These are phyloP conservation scores for Penicillium fuscoglaucum DNA, from an alignment of 2,329 filamentous ascomycete species.

Conservation along the genomic window DNA sequence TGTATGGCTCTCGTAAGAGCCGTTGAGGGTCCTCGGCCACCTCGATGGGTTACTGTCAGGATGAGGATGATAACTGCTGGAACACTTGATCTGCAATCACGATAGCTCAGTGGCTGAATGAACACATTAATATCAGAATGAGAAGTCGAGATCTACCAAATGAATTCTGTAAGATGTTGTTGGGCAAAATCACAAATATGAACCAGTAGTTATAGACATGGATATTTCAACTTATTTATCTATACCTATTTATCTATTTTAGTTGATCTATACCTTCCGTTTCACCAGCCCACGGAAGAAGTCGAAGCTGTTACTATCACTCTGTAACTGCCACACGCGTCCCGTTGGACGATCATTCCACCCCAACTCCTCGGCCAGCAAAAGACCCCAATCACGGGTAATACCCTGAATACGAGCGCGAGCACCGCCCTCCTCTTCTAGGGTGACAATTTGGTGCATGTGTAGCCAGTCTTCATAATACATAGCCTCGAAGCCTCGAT, in stretches of 20 bases:
- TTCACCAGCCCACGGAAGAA: conserved; percentile 88
- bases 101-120: not conserved
- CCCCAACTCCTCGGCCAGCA: conserved; percentile 80
- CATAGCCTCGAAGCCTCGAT: conserved; percentile 65
- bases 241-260: not conserved
- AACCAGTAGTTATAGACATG: not conserved
- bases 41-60: not conserved
- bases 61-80: not conserved
- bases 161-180: not conserved
- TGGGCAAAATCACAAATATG: not conserved
- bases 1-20: not conserved
- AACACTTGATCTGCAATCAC: not conserved
- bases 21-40: not conserved
- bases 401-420: conserved; percentile 81
- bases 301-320: conserved; percentile 97
- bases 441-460: conserved; percentile 68
- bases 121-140: not conserved
- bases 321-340: conserved; percentile 79
- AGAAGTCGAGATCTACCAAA: too few species aligned
- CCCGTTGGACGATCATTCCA: conserved; percentile 72
- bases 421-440: conserved; percentile 77
- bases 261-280: conserved; percentile 64
- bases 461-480: conserved; percentile 91
- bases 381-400: conserved; percentile 84
- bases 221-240: not conserved